These are phyloP conservation scores for Hygrophoropsis aurantiaca DNA, from an alignment of 768 basidiomycete species.

Conservation along the genomic window DNA sequence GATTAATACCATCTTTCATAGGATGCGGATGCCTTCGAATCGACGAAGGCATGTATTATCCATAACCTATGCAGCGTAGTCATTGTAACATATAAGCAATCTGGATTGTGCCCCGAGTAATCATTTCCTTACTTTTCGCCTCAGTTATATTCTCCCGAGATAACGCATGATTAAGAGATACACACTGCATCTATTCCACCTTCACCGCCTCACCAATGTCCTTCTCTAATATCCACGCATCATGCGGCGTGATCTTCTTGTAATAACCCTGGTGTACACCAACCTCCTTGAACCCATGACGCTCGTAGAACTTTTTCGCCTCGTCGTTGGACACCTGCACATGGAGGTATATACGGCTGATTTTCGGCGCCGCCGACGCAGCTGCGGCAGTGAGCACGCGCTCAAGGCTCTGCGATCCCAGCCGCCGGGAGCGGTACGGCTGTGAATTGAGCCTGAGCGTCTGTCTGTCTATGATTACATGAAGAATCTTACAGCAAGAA, in stretches of 20 bases:
- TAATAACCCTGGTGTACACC: slow-evolving; percentile 75
- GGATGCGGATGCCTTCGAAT: too few species aligned
- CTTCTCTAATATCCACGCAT: slow-evolving; percentile 86
- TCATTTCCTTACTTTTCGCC: slow-evolving; percentile 14
- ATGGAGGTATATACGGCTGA: slow-evolving; percentile 76
- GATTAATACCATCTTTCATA: slow-evolving; percentile 6
- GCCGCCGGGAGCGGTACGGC: slow-evolving; percentile 81
- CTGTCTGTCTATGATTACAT: slow-evolving; percentile 10
- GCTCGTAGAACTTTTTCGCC: slow-evolving; percentile 82
- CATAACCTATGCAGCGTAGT: slow-evolving; percentile 21
- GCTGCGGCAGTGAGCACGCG: slow-evolving; percentile 65
- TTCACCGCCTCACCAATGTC: slow-evolving; percentile 25
- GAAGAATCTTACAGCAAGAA: slow-evolving; percentile 69
- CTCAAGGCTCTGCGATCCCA: slow-evolving; percentile 74
- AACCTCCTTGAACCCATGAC: slow-evolving; percentile 74
- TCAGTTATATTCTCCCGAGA: too few species aligned
- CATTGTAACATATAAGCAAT: slow-evolving; percentile 27
- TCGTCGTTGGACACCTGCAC: slow-evolving; percentile 81
- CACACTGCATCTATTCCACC: too few species aligned
- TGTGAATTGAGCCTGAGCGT: slow-evolving; percentile 30
- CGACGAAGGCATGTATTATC: slow-evolving; percentile 12
- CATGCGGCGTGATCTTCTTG: slow-evolving; percentile 82
- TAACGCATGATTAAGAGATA: too few species aligned
- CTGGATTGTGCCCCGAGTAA: slow-evolving; percentile 12
- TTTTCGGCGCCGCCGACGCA: slow-evolving; percentile 56